These are phyloP conservation scores for Gossypium trilobum DNA, from an alignment of 441 rosid genomes.

Conservation along the genomic window DNA sequence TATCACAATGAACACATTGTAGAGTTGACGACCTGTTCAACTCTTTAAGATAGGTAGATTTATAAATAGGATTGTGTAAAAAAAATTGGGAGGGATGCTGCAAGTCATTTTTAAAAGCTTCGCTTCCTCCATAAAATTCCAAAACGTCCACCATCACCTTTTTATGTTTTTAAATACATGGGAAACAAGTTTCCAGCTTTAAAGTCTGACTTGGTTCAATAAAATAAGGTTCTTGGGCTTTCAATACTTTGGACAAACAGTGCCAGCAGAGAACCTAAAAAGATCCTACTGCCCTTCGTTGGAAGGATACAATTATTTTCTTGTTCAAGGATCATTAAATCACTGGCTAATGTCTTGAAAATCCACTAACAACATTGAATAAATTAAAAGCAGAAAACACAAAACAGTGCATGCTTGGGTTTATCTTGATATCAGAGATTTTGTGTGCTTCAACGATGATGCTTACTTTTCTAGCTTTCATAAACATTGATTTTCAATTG, in stretches of 20 bases:
- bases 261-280: neutral
- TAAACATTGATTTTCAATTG: slow-evolving; percentile 14
- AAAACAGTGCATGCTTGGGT: slow-evolving; percentile 13
- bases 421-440: slow-evolving; percentile 15
- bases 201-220: slow-evolving; percentile 24
- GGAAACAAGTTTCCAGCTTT: slow-evolving; percentile 6
- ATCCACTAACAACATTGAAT: neutral
- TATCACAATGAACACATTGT: neutral
- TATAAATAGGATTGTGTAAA: neutral
- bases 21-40: neutral
- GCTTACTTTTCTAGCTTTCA: slow-evolving; percentile 19
- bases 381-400: neutral
- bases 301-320: neutral
- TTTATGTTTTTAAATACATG: neutral
- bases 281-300: neutral
- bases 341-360: neutral
- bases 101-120: neutral
- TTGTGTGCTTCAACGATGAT: neutral
- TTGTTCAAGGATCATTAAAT: neutral
- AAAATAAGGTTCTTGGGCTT: slow-evolving; percentile 9
- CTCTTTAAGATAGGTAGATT: neutral
- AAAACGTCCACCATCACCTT: slow-evolving; percentile 23
- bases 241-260: neutral
- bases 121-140: slow-evolving; percentile 26
- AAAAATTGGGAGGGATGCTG: neutral